Evolutionary conservation across 768 basidiomycete genomes (phyloP).

Genomic region (Termitomyces sp.): DNA sequence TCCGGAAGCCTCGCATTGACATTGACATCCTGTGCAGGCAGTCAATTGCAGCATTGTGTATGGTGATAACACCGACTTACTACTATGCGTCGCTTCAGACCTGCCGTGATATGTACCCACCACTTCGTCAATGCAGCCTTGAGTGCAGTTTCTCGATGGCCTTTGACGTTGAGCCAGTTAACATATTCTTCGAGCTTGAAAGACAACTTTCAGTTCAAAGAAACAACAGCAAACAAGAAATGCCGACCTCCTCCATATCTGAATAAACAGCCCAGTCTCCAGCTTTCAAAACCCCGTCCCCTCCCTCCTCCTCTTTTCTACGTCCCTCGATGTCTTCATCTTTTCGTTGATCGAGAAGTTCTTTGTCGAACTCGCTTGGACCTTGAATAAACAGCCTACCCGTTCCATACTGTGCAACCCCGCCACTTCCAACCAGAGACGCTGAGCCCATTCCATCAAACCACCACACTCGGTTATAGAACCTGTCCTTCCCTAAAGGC

Average conservation of each 20-base stretch:
- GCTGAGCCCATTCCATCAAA: constrained; percentile 93
- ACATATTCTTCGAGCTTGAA: constrained; percentile 77
- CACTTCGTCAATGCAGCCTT: constrained; percentile 77
- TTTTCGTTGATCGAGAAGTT: constrained; percentile 60
- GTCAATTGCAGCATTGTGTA: constrained; percentile 6
- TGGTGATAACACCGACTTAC: constrained; percentile 41
- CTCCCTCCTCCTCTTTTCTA: constrained; percentile 77
- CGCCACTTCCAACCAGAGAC: constrained; percentile 74
- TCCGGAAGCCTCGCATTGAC: constrained; percentile 70
- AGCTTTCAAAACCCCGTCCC: constrained; percentile 63
- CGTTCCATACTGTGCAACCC: constrained; percentile 79
- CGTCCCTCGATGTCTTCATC: constrained; percentile 57
- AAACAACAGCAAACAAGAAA: not conserved
- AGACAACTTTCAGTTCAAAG: constrained; percentile 8
- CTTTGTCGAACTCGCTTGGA: constrained; percentile 77
- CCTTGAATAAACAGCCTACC: constrained; percentile 94
- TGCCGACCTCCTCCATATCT: constrained; percentile 79
- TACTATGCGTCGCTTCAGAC: constrained; percentile 70
- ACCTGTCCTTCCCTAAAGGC: constrained; percentile 88
- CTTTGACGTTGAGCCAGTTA: constrained; percentile 90
- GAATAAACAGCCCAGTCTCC: constrained; percentile 93
- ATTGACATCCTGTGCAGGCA: constrained; percentile 56
- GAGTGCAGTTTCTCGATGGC: constrained; percentile 80
- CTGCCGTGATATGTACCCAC: constrained; percentile 80
- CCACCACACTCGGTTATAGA: constrained; percentile 98